phyloP scores from a whole-genome alignment of 2,329 filamentous ascomycete species.

The Polytolypa hystricis region DNA sequence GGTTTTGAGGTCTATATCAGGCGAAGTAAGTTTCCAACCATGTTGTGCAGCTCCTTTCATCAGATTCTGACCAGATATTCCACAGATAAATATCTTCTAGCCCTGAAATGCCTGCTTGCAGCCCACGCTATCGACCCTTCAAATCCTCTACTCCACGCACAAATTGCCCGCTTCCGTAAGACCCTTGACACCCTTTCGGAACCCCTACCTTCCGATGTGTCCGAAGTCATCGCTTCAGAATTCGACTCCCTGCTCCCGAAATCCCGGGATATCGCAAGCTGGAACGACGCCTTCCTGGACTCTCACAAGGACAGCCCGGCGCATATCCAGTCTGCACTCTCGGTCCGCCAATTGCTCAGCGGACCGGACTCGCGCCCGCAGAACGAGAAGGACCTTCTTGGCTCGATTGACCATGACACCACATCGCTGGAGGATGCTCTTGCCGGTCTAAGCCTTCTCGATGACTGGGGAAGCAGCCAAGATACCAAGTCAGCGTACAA shows the following conservation, averaged over 20 bases:
- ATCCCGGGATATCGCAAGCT: conserved; percentile 45
- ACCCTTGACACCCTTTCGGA: conserved; percentile 46
- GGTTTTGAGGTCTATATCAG: conserved; percentile 87
- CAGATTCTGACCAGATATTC: conserved; percentile 17
- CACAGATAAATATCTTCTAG: conserved; percentile 74
- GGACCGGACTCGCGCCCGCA: conserved; percentile 43
- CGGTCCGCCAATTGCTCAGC: conserved; percentile 48
- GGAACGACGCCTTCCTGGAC: conserved; percentile 55
- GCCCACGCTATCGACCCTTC: conserved; percentile 57
- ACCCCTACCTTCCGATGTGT: conserved; percentile 53
- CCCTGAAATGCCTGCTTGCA: conserved; percentile 72
- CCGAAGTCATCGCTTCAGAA: conserved; percentile 57
- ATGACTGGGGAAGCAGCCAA: conserved; percentile 40
- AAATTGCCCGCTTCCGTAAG: conserved; percentile 58
- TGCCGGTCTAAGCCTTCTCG: conserved; percentile 41
- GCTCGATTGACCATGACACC: conserved; percentile 42
- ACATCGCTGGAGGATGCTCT: conserved; percentile 47
- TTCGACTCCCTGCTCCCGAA: conserved; percentile 52
- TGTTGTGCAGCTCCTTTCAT: conserved; percentile 3
- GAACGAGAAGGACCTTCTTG: conserved; percentile 52
- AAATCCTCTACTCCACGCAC: conserved; percentile 64
- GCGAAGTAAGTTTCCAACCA: conserved; percentile 50
- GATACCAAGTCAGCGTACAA: conserved; percentile 41
- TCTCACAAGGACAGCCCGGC: conserved; percentile 51
- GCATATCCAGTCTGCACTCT: conserved; percentile 54